These are phyloP conservation scores for Solanum aculeatissimum DNA, from an alignment of 305 asterid genomes.

Conservation along the genomic window DNA sequence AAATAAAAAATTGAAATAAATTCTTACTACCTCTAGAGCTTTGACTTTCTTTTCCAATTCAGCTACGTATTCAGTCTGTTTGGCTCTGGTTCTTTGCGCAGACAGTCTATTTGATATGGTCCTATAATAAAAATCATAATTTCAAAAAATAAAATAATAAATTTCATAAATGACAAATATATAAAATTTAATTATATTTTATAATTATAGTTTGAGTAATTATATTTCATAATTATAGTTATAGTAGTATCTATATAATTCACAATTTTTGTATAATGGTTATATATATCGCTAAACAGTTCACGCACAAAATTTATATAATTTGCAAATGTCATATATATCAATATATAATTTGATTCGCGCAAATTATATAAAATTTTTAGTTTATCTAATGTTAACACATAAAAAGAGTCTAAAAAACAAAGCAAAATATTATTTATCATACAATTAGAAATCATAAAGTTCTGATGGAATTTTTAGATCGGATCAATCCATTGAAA, in stretches of 20 bases:
- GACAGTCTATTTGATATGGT: constrained; percentile 40
- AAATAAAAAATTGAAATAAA: background rate
- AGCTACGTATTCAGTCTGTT: constrained; percentile 3
- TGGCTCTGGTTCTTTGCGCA: constrained; percentile 30
- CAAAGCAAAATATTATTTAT: background rate
- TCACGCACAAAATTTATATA: too few species aligned
- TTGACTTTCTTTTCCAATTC: constrained; percentile 20
- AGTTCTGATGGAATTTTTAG: background rate
- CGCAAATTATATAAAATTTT: too few species aligned
- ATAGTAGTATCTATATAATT: too few species aligned
- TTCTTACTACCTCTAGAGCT: constrained; percentile 18
- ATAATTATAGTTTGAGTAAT: too few species aligned
- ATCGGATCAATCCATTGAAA: background rate
- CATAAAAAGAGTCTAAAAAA: background rate
- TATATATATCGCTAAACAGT: too few species aligned
- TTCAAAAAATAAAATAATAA: background rate
- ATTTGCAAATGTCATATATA: too few species aligned
- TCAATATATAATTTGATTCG: too few species aligned
- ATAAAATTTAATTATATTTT: too few species aligned
- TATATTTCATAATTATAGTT: too few species aligned
- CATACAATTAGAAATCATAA: background rate
- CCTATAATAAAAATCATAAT: constrained; percentile 8
- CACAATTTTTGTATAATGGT: too few species aligned
- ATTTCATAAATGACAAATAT: too few species aligned
- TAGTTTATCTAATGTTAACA: background rate